phyloP scores from a whole-genome alignment of 73 alveolate species.

The Paramecium sexaurelia region DNA sequence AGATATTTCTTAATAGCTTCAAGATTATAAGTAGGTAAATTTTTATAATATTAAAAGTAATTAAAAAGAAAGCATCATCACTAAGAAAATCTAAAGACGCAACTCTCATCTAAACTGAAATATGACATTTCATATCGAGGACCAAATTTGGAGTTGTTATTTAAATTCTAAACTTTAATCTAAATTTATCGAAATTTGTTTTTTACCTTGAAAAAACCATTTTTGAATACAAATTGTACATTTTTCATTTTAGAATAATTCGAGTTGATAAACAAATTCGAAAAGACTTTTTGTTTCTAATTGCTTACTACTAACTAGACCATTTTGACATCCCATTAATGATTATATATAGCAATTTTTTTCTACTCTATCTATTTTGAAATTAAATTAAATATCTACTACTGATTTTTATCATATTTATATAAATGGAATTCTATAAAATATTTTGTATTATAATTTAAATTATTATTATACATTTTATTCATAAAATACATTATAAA shows the following conservation, averaged over 20 bases:
- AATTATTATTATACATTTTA: too few species aligned
- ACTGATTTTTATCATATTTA: too few species aligned
- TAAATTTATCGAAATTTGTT: background rate
- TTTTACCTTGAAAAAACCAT: background rate
- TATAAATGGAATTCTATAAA: too few species aligned
- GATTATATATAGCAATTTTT: background rate
- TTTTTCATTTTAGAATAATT: background rate
- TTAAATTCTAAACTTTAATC: background rate
- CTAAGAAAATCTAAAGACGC: background rate
- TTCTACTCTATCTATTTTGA: background rate
- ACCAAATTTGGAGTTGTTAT: background rate
- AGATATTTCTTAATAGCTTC: background rate
- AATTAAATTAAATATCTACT: too few species aligned
- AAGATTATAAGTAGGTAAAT: background rate
- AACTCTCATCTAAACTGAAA: background rate
- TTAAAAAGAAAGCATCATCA: background rate
- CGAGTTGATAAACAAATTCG: background rate
- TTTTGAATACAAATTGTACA: background rate
- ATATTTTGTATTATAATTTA: too few species aligned
- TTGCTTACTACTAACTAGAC: background rate
- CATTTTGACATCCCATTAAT: background rate
- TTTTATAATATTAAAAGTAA: background rate
- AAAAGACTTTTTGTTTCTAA: background rate
- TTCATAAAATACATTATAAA: too few species aligned
- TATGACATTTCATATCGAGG: conserved; percentile 6